These are phyloP conservation scores for Sordariomycetes sp. DNA, from an alignment of 2,329 filamentous ascomycete species.

Conservation along the genomic window DNA sequence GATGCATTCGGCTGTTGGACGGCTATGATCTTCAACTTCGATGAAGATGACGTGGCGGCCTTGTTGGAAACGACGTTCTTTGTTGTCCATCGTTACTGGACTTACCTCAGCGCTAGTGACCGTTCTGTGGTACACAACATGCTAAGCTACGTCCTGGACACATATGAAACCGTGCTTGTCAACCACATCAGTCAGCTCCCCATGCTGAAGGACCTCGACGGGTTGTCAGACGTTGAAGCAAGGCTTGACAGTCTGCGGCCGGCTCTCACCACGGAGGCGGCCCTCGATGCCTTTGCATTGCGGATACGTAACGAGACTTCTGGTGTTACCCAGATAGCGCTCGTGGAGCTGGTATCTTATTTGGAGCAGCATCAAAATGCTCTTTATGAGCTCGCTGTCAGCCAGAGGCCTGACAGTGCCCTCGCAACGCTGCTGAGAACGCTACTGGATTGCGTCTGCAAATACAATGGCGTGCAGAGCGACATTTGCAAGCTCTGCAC, in stretches of 20 bases:
- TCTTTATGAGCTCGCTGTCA: constrained; percentile 69
- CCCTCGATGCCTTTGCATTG: constrained; percentile 61
- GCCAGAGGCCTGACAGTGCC: constrained; percentile 73
- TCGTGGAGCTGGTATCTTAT: constrained; percentile 68
- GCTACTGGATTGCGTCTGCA: constrained; percentile 76
- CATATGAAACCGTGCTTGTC: constrained; percentile 50
- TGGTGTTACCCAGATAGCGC: constrained; percentile 72
- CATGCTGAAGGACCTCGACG: constrained; percentile 61
- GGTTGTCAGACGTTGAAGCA: constrained; percentile 58
- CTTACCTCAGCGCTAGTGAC: constrained; percentile 49
- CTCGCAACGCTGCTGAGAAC: constrained; percentile 65
- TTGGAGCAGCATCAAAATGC: constrained; percentile 66
- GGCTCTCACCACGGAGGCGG: constrained; percentile 35
- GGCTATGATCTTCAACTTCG: constrained; percentile 64
- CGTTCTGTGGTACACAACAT: constrained; percentile 51
- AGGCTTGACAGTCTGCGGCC: constrained; percentile 58
- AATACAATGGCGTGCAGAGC: constrained; percentile 59
- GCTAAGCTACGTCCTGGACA: constrained; percentile 55
- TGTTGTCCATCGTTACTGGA: constrained; percentile 77
- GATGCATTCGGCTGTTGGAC: constrained; percentile 79
- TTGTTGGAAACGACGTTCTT: constrained; percentile 86
- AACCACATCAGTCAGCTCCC: constrained; percentile 69
- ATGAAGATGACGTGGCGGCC: constrained; percentile 67
- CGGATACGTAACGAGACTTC: constrained; percentile 77
- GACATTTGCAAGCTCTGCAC: constrained; percentile 67